phyloP scores from a whole-genome alignment of 2,329 filamentous ascomycete genomes.

The Cordyceps sp. region DNA sequence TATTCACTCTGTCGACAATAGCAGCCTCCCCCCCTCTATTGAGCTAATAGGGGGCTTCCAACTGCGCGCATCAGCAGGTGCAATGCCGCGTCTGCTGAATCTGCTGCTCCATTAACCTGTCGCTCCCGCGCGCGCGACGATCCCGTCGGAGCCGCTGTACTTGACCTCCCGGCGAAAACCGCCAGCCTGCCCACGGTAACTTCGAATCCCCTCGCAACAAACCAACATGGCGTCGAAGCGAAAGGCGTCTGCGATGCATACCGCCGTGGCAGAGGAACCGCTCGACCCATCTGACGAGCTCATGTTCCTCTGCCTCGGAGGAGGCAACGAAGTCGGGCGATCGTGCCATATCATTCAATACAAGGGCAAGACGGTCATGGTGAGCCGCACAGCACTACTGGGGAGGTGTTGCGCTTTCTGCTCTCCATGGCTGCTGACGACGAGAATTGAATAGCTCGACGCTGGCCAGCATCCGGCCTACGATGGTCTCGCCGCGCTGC shows the following conservation, averaged over 20 bases:
- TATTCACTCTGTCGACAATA: too few species aligned
- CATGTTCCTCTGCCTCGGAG: conserved; percentile 82
- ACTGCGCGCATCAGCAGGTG: too few species aligned
- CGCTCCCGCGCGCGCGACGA: too few species aligned
- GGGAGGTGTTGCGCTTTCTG: too few species aligned
- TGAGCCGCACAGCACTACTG: conserved; percentile 20
- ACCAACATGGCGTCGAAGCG: conserved; percentile 76
- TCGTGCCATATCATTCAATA: conserved; percentile 98
- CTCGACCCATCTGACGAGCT: conserved; percentile 89
- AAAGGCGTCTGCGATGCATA: conserved; percentile 63
- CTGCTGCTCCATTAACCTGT: too few species aligned
- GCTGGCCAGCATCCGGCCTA: conserved; percentile 94
- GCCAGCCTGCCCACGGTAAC: too few species aligned
- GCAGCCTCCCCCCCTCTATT: too few species aligned
- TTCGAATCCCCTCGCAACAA: not conserved
- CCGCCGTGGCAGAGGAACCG: conserved; percentile 56
- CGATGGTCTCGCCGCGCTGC: conserved; percentile 80
- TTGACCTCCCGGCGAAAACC: too few species aligned
- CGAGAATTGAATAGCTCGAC: conserved; percentile 49
- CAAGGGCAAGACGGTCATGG: conserved; percentile 99
- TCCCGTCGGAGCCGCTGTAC: too few species aligned
- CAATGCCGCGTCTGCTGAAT: too few species aligned
- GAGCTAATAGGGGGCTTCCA: too few species aligned
- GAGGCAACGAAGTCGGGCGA: conserved; percentile 90
- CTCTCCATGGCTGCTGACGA: conserved; percentile 1